Conservation (phyloP, 2,329 filamentous ascomycete genomes). For the Aspergillus melleus region DNA sequence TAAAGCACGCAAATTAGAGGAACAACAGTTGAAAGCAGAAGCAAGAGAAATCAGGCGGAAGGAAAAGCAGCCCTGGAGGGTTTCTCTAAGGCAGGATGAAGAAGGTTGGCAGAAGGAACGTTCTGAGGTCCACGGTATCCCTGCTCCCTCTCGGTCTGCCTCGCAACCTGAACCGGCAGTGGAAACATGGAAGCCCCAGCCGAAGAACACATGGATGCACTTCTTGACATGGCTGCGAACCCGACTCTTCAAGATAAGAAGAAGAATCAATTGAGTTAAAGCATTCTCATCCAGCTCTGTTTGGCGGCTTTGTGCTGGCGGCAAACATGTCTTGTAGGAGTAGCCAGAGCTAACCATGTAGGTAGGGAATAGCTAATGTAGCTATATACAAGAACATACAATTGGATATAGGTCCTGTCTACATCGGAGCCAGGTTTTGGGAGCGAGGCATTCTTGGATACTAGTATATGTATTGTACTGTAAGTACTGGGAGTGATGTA, state of each 20-base stretch:
- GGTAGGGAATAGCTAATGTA: no score
- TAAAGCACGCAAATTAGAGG: constrained; percentile 56
- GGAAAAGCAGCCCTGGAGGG: constrained; percentile 36
- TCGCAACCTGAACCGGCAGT: constrained; percentile 13
- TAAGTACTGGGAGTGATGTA: no score
- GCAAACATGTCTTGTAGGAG: no score
- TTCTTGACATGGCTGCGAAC: constrained; percentile 60
- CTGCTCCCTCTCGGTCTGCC: constrained; percentile 3
- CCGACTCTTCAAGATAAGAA: constrained; percentile 52
- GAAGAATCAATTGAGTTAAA: constrained; percentile 32
- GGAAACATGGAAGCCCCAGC: constrained; percentile 32
- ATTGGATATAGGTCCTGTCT: no score
- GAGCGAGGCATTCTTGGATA: no score
- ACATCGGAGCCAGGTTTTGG: no score
- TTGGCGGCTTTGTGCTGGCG: not conserved
- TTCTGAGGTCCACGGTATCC: constrained; percentile 19
- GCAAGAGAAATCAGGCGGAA: constrained; percentile 45
- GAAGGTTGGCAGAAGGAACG: constrained; percentile 16
- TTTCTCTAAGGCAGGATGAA: constrained; percentile 23
- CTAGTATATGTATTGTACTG: no score
- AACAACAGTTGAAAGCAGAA: constrained; percentile 52
- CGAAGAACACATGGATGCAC: constrained; percentile 50
- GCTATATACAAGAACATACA: no score
- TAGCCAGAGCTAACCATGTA: no score
- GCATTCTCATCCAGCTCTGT: not conserved